Conservation (phyloP, 2,329 filamentous ascomycete species). For the Colletotrichum simmondsii region DNA sequence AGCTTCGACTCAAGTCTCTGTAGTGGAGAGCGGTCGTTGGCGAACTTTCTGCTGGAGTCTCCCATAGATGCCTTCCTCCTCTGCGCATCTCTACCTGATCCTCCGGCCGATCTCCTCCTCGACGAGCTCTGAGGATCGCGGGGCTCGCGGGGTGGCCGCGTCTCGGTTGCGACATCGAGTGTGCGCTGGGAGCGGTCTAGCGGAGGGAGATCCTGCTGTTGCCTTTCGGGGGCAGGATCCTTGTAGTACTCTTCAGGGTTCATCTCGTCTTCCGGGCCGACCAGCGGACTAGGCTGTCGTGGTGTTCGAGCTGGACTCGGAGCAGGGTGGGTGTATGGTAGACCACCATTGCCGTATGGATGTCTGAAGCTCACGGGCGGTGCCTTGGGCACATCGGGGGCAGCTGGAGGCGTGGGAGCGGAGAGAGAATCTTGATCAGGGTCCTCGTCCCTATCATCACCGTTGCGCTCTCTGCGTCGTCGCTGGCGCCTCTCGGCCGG, state of each 20-base stretch:
- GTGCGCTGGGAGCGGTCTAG: slow-evolving; percentile 43
- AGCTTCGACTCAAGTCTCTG: slow-evolving; percentile 93
- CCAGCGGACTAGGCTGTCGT: slow-evolving; percentile 37
- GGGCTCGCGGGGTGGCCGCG: not conserved
- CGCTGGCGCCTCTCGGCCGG: slow-evolving; percentile 55
- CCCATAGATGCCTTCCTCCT: slow-evolving; percentile 51
- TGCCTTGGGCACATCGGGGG: slow-evolving; percentile 70
- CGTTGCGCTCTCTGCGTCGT: slow-evolving; percentile 52
- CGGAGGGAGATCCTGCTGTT: slow-evolving; percentile 38
- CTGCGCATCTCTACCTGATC: slow-evolving; percentile 17
- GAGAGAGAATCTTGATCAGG: slow-evolving; percentile 48
- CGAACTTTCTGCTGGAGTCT: slow-evolving; percentile 68
- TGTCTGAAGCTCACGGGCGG: slow-evolving; percentile 69
- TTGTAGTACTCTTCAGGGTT: slow-evolving; percentile 47
- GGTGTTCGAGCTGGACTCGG: slow-evolving; percentile 43
- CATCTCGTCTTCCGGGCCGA: slow-evolving; percentile 40
- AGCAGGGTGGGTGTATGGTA: slow-evolving; percentile 39
- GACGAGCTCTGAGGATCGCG: slow-evolving; percentile 12
- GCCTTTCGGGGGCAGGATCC: slow-evolving; percentile 20
- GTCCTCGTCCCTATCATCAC: slow-evolving; percentile 42
- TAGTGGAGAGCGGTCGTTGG: slow-evolving; percentile 87
- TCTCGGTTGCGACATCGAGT: slow-evolving; percentile 40
- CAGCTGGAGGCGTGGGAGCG: slow-evolving; percentile 56
- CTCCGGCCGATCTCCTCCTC: slow-evolving; percentile 24
- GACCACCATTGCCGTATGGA: slow-evolving; percentile 53